These are phyloP conservation scores for Raffaelea albimanens DNA, from an alignment of 2,329 filamentous ascomycete genomes.

Conservation along the genomic window DNA sequence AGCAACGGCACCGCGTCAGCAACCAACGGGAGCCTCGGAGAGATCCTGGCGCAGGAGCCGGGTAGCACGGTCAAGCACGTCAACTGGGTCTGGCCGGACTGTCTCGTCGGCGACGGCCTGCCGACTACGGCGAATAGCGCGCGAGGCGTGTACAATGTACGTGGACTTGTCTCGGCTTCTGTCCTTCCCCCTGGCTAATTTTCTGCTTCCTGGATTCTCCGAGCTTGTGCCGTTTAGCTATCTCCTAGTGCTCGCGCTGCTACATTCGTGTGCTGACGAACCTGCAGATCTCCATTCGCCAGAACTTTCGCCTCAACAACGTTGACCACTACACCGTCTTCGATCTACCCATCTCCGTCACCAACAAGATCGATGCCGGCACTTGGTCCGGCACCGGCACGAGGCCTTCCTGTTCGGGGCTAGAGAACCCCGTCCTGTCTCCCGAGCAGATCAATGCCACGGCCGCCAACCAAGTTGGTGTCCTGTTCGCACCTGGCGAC, in stretches of 20 bases:
- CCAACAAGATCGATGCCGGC: conserved; percentile 46
- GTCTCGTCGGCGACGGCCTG: conserved; percentile 52
- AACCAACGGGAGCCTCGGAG: conserved; percentile 49
- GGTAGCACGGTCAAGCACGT: conserved; percentile 65
- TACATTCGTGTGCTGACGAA: too few species aligned
- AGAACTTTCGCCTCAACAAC: conserved; percentile 58
- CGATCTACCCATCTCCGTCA: conserved; percentile 58
- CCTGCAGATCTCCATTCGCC: conserved; percentile 57
- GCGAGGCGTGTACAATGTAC: conserved; percentile 54
- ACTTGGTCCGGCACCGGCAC: conserved; percentile 14
- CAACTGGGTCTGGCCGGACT: conserved; percentile 63
- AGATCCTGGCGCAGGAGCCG: conserved; percentile 54
- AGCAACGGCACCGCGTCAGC: conserved; percentile 49
- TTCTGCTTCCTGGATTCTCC: background rate
- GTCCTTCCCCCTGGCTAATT: background rate
- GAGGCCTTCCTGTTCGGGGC: conserved; percentile 31
- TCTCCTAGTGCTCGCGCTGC: background rate
- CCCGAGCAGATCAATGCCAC: conserved; percentile 33
- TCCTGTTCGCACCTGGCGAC: conserved; percentile 43
- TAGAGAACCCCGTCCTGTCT: conserved; percentile 42
- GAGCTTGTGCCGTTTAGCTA: too few species aligned
- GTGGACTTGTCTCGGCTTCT: conserved; percentile 7
- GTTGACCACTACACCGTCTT: conserved; percentile 60
- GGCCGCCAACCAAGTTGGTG: conserved; percentile 32
- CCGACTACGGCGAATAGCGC: conserved; percentile 34